Evolutionary conservation across 2,329 filamentous ascomycete genomes (phyloP).

Genomic region (Xylariaceae sp.): DNA sequence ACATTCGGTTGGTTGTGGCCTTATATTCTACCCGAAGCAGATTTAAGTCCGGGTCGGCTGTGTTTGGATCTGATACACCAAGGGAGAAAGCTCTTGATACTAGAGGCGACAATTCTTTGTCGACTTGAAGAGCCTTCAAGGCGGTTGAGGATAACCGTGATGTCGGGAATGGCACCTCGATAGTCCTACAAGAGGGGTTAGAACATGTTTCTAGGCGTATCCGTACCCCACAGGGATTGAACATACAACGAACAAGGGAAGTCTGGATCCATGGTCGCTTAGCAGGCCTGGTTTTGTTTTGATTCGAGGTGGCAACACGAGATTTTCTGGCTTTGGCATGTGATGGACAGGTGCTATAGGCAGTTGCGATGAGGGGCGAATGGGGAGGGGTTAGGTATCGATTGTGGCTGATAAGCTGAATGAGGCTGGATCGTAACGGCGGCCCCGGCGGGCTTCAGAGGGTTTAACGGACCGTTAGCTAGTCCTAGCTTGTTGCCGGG

Average conservation of each 20-base stretch:
- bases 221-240: not conserved
- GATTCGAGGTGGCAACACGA: no score
- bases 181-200: conserved; percentile 48
- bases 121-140: conserved; percentile 72
- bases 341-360: not conserved
- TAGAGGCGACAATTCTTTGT: conserved; percentile 81
- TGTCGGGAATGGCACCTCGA: conserved; percentile 78
- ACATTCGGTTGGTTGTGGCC: conserved; percentile 92
- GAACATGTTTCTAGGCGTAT: conserved; percentile 13
- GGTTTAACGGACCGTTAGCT: conserved; percentile 26
- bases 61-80: conserved; percentile 26
- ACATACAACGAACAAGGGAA: conserved; percentile 64
- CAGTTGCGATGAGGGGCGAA: no score
- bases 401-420: no score
- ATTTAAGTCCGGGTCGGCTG: conserved; percentile 28
- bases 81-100: conserved; percentile 70
- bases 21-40: conserved; percentile 72
- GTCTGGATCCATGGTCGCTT: conserved; percentile 38
- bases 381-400: no score
- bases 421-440: no score
- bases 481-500: not conserved
- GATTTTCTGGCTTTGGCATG: not conserved
- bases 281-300: no score
- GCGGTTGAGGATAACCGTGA: conserved; percentile 73
- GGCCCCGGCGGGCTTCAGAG: no score